These are phyloP conservation scores for Kregervanrija pseudodelftensis DNA, from an alignment of 805 yeast species.

Conservation along the genomic window DNA sequence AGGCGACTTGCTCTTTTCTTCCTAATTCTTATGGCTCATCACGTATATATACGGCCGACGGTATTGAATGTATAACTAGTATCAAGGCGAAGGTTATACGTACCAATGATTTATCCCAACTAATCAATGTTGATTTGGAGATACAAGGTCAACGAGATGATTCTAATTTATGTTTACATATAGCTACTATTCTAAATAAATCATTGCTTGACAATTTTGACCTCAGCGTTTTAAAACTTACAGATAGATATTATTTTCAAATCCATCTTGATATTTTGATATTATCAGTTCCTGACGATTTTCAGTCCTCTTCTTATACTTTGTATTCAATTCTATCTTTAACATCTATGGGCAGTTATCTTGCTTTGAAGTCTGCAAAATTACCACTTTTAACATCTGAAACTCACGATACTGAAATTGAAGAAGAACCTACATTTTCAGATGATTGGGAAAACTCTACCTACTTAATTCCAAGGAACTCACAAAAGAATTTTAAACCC, in stretches of 20 bases:
- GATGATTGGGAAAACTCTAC: constrained; percentile 73
- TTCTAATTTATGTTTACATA: constrained; percentile 56
- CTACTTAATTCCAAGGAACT: constrained; percentile 34
- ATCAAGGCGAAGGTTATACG: constrained; percentile 75
- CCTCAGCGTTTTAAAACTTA: constrained; percentile 45
- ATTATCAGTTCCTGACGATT: constrained; percentile 46
- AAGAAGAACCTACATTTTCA: constrained; percentile 84
- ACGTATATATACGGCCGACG: constrained; percentile 77
- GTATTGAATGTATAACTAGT: constrained; percentile 90
- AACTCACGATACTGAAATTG: constrained; percentile 58
- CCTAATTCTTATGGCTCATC: constrained; percentile 92
- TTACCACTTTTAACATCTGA: constrained; percentile 68
- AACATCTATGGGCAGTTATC: constrained; percentile 69
- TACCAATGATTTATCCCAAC: constrained; percentile 32
- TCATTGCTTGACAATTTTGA: constrained; percentile 49
- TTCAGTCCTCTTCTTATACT: constrained; percentile 58
- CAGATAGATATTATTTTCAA: constrained; percentile 70
- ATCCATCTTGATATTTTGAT: constrained; percentile 75
- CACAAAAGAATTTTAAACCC: constrained; percentile 40
- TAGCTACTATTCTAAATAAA: constrained; percentile 55
- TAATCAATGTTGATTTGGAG: constrained; percentile 73
- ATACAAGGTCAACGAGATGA: constrained; percentile 78
- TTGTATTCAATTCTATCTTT: constrained; percentile 46
- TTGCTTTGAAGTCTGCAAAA: constrained; percentile 73
- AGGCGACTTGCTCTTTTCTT: constrained; percentile 71